Percentiles rank a stretch among this genome's conserved stretches.
These are phyloP conservation scores for Colletotrichum endophyticum DNA, from an alignment of 2,329 filamentous ascomycete genomes.

Conservation along the genomic window DNA sequence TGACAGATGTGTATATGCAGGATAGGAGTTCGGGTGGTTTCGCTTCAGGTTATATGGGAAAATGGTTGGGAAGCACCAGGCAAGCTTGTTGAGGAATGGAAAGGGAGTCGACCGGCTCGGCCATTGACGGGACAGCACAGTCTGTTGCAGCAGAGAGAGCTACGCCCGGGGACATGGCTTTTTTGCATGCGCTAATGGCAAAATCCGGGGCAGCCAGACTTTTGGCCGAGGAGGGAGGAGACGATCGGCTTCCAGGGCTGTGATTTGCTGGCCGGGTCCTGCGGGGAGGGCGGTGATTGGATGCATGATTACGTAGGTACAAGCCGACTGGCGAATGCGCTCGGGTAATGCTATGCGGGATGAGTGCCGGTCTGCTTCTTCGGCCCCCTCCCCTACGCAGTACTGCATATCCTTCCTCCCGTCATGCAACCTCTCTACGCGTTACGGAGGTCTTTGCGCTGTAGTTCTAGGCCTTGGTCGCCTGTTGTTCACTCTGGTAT, in stretches of 20 bases:
- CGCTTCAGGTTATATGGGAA: constrained; percentile 12
- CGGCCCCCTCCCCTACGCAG: not conserved
- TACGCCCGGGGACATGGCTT: not conserved
- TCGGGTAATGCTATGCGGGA: not conserved
- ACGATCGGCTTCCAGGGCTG: constrained; percentile 3
- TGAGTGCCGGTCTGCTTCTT: not conserved
- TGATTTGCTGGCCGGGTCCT: constrained; percentile 18
- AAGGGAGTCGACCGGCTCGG: not conserved
- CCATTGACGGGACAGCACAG: constrained; percentile 1
- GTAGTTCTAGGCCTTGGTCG: constrained; percentile 1
- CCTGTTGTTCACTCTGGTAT: not conserved
- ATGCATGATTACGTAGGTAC: constrained; percentile 18
- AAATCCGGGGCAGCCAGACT: constrained; percentile 17
- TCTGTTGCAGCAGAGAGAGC: not conserved
- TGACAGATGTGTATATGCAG: not conserved
- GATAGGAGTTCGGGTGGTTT: constrained; percentile 19
- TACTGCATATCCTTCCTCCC: not conserved
- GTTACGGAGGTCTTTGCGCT: not conserved
- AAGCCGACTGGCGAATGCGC: not conserved
- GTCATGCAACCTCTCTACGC: not conserved
- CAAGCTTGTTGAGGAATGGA: constrained; percentile 20
- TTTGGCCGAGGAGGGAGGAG: not conserved
- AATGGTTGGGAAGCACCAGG: constrained; percentile 13
- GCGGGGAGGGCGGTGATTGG: constrained; percentile 10
- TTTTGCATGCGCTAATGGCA: constrained; percentile 18